Evolutionary conservation across 257 asterid genomes (phyloP), one percentile per base, ranked within the genome.

Genomic region (Salvia splendens): DNA sequence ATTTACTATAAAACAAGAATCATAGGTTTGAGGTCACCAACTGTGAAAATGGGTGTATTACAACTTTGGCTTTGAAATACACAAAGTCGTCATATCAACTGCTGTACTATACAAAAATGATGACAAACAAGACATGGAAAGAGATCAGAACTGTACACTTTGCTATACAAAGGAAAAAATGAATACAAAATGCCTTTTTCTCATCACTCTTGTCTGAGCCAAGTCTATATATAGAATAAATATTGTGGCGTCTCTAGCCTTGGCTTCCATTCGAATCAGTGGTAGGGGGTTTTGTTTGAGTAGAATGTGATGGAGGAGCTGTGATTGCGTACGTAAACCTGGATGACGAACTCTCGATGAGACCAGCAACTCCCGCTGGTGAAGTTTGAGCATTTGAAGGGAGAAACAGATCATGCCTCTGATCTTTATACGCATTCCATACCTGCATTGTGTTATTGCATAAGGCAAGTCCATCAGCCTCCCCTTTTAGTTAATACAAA

Each of bases 301-400:
- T 69, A 57, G 82, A 68, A 36, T 86, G 96, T 1, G 84, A 73
- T 8, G 88, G 86, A 14, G 96, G 95, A n/a, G 91, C 96, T 3
- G 97, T 74, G 59, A 93, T 85, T 15, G 97, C 96, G 64, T 93
- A 85, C 38, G 95, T 77, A 67, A 86, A 86, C 77, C 88, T 68
- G 30, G 96, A 85, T 6, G 95, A 86, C 10, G 99, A 90, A 75
- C 82, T 85, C 73, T 93, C 97, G 28, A 93, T 93, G 52, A 93
- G 89, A 80, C 99, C 99, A 55, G 99, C 99, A 78, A 93, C 91
- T 50, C 99, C 99, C 47, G 99, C 99, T 53, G 95, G 95, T 58
- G 99, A 88, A 70, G 96, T 86, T 78, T 90, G 99, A 55, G 97
- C 97, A 78, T 87, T 93, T 75, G 97, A 93, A 15, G 99, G 99